Evolutionary conservation across 352 stramenopile species (phyloP).

Genomic region (Pythium sukuiense): DNA sequence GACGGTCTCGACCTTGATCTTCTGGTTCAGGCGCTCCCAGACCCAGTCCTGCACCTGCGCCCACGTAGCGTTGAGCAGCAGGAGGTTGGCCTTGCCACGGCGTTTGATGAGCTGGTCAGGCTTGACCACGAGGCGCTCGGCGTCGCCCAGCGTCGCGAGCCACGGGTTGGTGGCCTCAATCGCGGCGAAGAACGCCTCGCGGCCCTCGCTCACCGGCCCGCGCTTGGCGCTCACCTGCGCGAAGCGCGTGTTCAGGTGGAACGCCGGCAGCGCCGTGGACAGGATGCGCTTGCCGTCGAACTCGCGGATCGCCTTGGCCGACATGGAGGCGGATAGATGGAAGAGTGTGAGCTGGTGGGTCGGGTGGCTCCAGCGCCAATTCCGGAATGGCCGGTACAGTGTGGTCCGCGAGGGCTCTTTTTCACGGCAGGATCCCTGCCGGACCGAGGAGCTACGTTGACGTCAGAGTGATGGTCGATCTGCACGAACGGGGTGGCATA

Average conservation of each 20-base stretch:
- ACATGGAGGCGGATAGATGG: conserved; percentile 66
- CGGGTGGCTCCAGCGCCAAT: conserved; percentile 19
- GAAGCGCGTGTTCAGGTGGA: conserved; percentile 75
- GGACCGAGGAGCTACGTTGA: conserved; percentile 6
- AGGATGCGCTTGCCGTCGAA: conserved; percentile 96
- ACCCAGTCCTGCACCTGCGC: conserved; percentile 93
- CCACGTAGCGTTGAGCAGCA: conserved; percentile 94
- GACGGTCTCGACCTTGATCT: conserved; percentile 90
- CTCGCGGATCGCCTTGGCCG: conserved; percentile 94
- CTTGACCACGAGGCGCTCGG: conserved; percentile 94
- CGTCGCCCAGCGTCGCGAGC: conserved; percentile 66
- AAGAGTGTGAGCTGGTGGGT: background rate
- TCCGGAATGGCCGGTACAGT: conserved; percentile 16
- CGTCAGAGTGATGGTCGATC: conserved; percentile 21
- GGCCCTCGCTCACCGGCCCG: conserved; percentile 15
- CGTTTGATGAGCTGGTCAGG: conserved; percentile 98
- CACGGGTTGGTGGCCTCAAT: conserved; percentile 83
- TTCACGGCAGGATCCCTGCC: background rate
- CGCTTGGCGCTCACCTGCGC: conserved; percentile 58
- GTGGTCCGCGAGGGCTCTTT: background rate
- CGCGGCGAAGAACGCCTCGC: conserved; percentile 60
- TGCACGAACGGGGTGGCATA: background rate
- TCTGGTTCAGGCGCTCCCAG: conserved; percentile 91
- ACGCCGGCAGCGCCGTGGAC: conserved; percentile 70
- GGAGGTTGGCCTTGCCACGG: conserved; percentile 94